phyloP scores from a whole-genome alignment of 352 stramenopile genomes.

The Pythium apleroticum region DNA sequence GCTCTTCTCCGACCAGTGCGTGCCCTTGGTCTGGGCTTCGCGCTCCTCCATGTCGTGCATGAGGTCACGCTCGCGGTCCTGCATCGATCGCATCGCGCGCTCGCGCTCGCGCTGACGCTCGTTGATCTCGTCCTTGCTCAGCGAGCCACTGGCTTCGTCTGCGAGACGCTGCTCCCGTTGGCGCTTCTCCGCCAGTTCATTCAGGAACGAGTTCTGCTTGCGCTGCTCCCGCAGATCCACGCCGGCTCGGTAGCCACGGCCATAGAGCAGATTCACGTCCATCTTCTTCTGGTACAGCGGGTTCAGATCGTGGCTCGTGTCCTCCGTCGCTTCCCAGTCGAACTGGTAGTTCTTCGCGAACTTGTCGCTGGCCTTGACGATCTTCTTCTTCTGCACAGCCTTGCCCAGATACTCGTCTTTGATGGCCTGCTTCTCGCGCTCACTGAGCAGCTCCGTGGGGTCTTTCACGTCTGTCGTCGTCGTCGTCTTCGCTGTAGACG shows the following conservation, averaged over 20 bases:
- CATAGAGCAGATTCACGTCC: constrained; percentile 91
- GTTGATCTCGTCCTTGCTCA: constrained; percentile 62
- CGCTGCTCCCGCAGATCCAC: constrained; percentile 93
- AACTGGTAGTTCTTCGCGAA: constrained; percentile 94
- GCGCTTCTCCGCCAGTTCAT: constrained; percentile 84
- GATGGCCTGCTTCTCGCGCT: constrained; percentile 78
- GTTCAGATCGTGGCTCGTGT: constrained; percentile 91
- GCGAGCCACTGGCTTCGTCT: constrained; percentile 60
- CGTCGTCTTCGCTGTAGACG: background rate
- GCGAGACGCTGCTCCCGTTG: constrained; percentile 75
- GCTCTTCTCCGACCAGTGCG: constrained; percentile 94
- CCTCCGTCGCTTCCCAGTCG: constrained; percentile 91
- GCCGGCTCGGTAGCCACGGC: constrained; percentile 90
- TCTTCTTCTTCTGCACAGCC: constrained; percentile 84
- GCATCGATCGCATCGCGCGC: constrained; percentile 68
- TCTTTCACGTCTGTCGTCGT: constrained; percentile 9
- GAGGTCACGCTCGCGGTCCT: constrained; percentile 54
- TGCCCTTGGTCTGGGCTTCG: constrained; percentile 73
- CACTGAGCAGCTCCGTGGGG: constrained; percentile 36
- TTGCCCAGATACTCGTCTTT: constrained; percentile 91
- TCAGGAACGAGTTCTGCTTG: constrained; percentile 89
- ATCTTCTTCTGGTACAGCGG: constrained; percentile 89
- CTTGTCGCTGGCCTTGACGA: constrained; percentile 92
- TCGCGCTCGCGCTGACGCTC: constrained; percentile 70
- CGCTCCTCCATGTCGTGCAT: constrained; percentile 67